Conservation (phyloP, 2,329 filamentous ascomycete genomes). For the Venturia carpophila region DNA sequence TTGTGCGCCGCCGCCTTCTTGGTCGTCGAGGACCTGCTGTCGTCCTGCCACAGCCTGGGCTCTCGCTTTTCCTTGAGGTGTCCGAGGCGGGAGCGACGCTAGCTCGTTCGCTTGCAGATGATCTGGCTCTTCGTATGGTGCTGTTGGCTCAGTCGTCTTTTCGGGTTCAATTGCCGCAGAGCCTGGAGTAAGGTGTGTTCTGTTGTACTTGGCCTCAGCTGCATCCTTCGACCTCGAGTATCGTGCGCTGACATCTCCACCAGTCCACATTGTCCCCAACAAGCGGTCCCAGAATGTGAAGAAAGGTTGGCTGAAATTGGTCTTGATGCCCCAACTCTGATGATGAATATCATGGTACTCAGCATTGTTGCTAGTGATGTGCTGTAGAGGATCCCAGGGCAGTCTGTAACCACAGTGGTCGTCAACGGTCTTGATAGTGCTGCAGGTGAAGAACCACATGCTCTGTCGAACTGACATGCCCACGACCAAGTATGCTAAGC, state of each 20-base stretch:
- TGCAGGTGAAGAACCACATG: constrained; percentile 82
- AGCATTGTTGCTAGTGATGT: constrained; percentile 88
- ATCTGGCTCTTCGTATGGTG: constrained; percentile 14
- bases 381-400: constrained; percentile 89
- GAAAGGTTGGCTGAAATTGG: constrained; percentile 83
- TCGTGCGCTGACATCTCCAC: constrained; percentile 27
- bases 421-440: constrained; percentile 92
- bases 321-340: constrained; percentile 98
- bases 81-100: constrained; percentile 20
- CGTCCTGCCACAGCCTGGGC: constrained; percentile 34
- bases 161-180: not conserved
- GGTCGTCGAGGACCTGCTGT: constrained; percentile 36
- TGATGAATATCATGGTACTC: constrained; percentile 97
- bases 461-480: constrained; percentile 79
- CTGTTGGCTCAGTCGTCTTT: not conserved
- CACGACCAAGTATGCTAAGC: constrained; percentile 71
- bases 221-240: constrained; percentile 9
- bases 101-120: constrained; percentile 5
- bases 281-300: constrained; percentile 92
- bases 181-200: not conserved
- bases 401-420: constrained; percentile 97
- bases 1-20: constrained; percentile 28
- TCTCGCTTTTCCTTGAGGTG: constrained; percentile 32
- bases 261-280: constrained; percentile 74
- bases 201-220: constrained; percentile 8